phyloP scores from a whole-genome alignment of 306 rosid species.

The Hippophae tibetana region DNA sequence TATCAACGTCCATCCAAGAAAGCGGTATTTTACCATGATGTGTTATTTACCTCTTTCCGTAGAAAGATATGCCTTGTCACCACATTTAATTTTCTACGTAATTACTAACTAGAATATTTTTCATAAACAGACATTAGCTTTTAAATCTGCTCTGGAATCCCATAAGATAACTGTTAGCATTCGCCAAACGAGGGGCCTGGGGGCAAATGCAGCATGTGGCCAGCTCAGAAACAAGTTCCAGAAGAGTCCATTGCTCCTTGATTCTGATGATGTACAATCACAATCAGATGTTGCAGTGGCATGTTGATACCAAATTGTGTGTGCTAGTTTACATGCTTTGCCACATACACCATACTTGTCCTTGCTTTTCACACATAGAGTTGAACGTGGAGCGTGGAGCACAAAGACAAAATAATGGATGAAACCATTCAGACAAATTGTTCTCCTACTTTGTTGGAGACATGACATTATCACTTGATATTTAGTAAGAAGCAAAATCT shows the following conservation, averaged over 20 bases:
- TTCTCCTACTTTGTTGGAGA: too few relatives aligned
- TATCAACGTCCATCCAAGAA: conserved; percentile 72
- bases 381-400: too few relatives aligned
- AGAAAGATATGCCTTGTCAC: conserved; percentile 1
- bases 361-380: too few relatives aligned
- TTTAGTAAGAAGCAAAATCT: too few relatives aligned
- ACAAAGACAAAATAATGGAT: too few relatives aligned
- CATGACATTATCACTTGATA: too few relatives aligned
- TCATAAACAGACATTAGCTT: conserved; percentile 56
- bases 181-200: conserved; percentile 90
- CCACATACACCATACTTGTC: too few relatives aligned
- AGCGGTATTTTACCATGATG: conserved; percentile 44
- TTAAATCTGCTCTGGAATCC: conserved; percentile 66
- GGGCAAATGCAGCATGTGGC: conserved; percentile 98
- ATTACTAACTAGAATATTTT: not conserved
- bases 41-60: not conserved
- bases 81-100: not conserved
- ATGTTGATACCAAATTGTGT: conserved; percentile 29
- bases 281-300: conserved; percentile 48
- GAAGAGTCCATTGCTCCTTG: conserved; percentile 57
- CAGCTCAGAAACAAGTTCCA: conserved; percentile 85
- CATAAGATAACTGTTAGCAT: conserved; percentile 60
- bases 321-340: conserved; percentile 6
- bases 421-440: too few relatives aligned
- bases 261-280: conserved; percentile 35